Evolutionary conservation across 345 rosid species (phyloP), one percentile per base, ranked within the genome.

Genomic region (Aquilaria yunnanensis): DNA sequence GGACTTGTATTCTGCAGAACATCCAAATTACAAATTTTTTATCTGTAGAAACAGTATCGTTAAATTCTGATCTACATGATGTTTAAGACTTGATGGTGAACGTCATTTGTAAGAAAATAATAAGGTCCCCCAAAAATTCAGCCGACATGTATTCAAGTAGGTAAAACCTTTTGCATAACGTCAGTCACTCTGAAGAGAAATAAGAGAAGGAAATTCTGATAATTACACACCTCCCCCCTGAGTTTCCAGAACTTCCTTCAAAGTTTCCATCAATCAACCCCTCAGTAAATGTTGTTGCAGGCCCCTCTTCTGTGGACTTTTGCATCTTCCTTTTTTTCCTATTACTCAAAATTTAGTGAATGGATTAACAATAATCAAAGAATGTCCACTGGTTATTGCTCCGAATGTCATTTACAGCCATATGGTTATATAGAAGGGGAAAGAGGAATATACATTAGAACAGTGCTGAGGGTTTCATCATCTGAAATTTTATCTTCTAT

Each of bases 381-480:
- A 32, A 56, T 37, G 43, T 37, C 1, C 43, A 4, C 43, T 37
- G 43, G 1, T 9, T 23, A 23, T 37, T 37, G 43, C 43, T 37
- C 43, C 2, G 3, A 37, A 37, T 9, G 8, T 9, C 43, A 37
- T 37, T 37, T 37, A 37, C 43, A 4, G 43, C 7, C 43, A 3
- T 37, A 3, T 37, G 23, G 43, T 37, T 37, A 37, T 9, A 9
- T 60, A 34, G n/a, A 32, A 55, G 65, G 49, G 48, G 53, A 59
- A 62, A 79, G 51, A 64, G 53, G 51, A 37, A 59, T 72, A 59
- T 72, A 85, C 85, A 71, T 73, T 67, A 82, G 68, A 64, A 80
- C 54, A 34, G 68, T 59, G 76, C 81, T 62, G 43, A 80, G 64
- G 33, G 74, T 34, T 68, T 82, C 76, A 50, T 69, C 74, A 14